Conservation (phyloP, 257 asterid genomes). For the Capsicum rhomboideum region DNA sequence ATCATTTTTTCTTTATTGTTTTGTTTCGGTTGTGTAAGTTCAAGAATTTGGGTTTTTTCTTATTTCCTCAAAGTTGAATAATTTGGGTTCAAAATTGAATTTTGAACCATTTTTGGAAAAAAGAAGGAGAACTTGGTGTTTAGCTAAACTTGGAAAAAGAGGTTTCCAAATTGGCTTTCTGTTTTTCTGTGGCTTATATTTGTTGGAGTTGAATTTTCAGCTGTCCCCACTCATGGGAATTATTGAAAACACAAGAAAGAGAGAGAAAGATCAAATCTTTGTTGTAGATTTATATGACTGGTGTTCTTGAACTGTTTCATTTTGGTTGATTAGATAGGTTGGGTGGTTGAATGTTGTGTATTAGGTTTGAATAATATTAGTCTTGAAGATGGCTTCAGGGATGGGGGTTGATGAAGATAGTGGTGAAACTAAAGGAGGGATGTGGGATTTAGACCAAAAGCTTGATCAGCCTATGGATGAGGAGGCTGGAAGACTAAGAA, state of each 20-base stretch:
- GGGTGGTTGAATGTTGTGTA: background rate
- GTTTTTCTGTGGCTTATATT: background rate
- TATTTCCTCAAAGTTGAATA: background rate
- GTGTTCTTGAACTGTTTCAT: slow-evolving; percentile 9
- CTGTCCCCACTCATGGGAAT: background rate
- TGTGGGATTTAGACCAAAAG: slow-evolving; percentile 97
- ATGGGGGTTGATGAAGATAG: slow-evolving; percentile 40
- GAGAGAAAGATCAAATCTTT: background rate
- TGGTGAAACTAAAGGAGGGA: slow-evolving; percentile 58
- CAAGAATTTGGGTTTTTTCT: background rate
- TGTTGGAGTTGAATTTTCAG: background rate
- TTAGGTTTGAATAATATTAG: background rate
- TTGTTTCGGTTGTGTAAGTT: background rate
- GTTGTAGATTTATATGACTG: too few species aligned
- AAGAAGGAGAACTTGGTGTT: background rate
- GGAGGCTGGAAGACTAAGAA: slow-evolving; percentile 84
- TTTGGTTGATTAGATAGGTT: slow-evolving; percentile 5
- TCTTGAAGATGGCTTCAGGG: slow-evolving; percentile 38
- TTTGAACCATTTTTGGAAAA: background rate
- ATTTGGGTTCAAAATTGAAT: background rate
- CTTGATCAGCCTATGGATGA: slow-evolving; percentile 99
- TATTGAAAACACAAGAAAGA: background rate
- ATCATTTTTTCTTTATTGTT: too few species aligned
- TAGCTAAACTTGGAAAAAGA: background rate
- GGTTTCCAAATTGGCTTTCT: background rate